Evolutionary conservation across 2,329 filamentous ascomycete genomes (phyloP), one percentile per base, ranked within the genome.

Genomic region (Tolypocladium pustulatum): DNA sequence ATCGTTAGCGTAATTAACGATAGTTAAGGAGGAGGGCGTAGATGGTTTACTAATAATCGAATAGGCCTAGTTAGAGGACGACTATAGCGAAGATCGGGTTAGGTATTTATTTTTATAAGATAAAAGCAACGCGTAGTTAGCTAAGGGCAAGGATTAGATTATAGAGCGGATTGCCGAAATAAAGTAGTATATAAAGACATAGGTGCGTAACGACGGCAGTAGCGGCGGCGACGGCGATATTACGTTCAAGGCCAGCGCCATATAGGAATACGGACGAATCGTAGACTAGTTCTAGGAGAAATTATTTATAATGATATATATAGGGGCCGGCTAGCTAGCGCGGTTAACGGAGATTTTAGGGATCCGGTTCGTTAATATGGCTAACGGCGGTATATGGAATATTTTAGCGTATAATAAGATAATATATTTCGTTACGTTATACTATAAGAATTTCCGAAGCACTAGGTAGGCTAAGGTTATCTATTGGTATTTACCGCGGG

Each of bases 381-480:
- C 17, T 9, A 63, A 63, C 54, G 59, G 55, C 2, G 56, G 62
- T 2, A 38, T 60, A 20, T 30, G 49, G 2, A 63, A 63, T 25
- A 61, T 63, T 4, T 59, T 63, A 36, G 53, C 43, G 7, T 40
- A 60, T 41, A 36, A 63, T 17, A 32, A 55, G 25, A 49, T 55
- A 27, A 56, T 61, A 41, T 54, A 43, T 53, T 67, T 66, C 43
- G 61, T 68, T 12, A 63, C 62, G 25, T 57, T 52, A 38, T 68
- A 68, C 41, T 51, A 65, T 52, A 69, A 67, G 58, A 58, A 58
- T 30, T 65, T 64, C 58, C 43, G 55, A 12, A 64, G 60, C 25
- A 65, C 58, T 15, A 58, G 60, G 15, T 57, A 65, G 38, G n/a
- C n/a, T n/a, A n/a, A n/a, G n/a, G n/a, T n/a, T n/a, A n/a, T n/a